A percentile compares a stretch with the other conserved stretches of the same genome.
phyloP scores from a whole-genome alignment of 192 early-diverging fungal genomes.

The Haplosporangium gracile region DNA sequence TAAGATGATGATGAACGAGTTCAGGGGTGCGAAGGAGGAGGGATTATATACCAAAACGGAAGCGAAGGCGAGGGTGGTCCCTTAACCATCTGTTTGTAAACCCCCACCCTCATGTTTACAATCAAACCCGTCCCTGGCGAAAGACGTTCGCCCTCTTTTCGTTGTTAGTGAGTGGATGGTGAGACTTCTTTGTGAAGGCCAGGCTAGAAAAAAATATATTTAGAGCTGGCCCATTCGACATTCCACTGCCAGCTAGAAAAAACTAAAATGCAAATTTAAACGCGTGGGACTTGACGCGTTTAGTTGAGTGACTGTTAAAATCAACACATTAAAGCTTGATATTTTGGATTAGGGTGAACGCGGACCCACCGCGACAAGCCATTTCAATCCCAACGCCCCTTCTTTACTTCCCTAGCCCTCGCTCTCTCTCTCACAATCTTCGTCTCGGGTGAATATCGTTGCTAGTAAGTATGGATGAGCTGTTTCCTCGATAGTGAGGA shows the following conservation, averaged over 20 bases:
- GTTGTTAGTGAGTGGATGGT: neutral
- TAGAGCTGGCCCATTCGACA: constrained; percentile 1
- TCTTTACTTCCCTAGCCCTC: no score
- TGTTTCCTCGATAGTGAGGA: neutral
- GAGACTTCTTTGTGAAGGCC: neutral
- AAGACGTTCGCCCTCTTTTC: neutral
- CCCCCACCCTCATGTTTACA: neutral
- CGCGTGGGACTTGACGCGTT: neutral
- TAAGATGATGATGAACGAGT: neutral
- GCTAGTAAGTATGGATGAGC: neutral
- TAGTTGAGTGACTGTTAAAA: neutral
- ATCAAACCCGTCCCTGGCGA: neutral
- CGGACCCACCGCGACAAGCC: neutral
- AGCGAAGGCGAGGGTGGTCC: neutral
- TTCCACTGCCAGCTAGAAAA: neutral
- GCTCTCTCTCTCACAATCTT: neutral
- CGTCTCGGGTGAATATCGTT: neutral
- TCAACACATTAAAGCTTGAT: neutral
- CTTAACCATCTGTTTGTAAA: neutral
- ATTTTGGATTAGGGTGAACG: neutral
- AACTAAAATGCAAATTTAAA: neutral
- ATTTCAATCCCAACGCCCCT: neutral
- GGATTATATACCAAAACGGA: neutral
- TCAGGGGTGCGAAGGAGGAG: neutral
- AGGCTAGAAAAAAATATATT: constrained; percentile 6